Evolutionary conservation across 2,329 filamentous ascomycete genomes (phyloP).

Genomic region (Exophiala sp.): DNA sequence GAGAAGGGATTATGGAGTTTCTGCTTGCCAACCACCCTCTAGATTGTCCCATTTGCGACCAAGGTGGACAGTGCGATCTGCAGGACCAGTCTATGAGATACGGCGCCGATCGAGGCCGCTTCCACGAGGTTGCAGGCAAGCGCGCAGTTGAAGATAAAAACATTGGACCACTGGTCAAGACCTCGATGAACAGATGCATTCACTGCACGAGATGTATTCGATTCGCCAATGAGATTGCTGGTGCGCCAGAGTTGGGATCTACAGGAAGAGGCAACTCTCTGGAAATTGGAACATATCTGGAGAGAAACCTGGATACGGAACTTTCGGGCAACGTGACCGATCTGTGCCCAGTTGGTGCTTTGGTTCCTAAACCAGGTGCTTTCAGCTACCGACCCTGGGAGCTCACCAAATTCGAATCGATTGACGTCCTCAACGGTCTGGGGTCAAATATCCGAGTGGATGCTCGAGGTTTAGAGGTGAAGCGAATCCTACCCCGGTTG

Average conservation of each 20-base stretch:
- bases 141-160: slow-evolving; percentile 99
- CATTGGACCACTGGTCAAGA: slow-evolving; percentile 96
- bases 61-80: slow-evolving; percentile 97
- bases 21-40: slow-evolving; percentile 91
- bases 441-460: slow-evolving; percentile 95
- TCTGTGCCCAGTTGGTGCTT: slow-evolving; percentile 91
- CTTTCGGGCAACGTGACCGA: slow-evolving; percentile 97
- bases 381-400: slow-evolving; percentile 98
- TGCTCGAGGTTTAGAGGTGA: slow-evolving; percentile 87
- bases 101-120: slow-evolving; percentile 88
- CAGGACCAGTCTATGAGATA: slow-evolving; percentile 99
- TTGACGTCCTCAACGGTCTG: slow-evolving; percentile 87
- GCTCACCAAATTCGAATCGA: slow-evolving; percentile 88
- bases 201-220: slow-evolving; percentile 97
- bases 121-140: slow-evolving; percentile 94
- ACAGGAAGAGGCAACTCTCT: slow-evolving; percentile 93
- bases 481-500: slow-evolving; percentile 84
- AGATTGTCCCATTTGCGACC: slow-evolving; percentile 96
- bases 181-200: slow-evolving; percentile 99
- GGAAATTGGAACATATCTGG: slow-evolving; percentile 96
- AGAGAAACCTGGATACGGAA: slow-evolving; percentile 88
- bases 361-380: slow-evolving; percentile 95
- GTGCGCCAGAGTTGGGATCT: slow-evolving; percentile 89
- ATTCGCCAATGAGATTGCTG: slow-evolving; percentile 95
- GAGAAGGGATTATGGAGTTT: slow-evolving; percentile 99